phyloP scores from a whole-genome alignment of 306 rosid genomes.

The Prunus mume region DNA sequence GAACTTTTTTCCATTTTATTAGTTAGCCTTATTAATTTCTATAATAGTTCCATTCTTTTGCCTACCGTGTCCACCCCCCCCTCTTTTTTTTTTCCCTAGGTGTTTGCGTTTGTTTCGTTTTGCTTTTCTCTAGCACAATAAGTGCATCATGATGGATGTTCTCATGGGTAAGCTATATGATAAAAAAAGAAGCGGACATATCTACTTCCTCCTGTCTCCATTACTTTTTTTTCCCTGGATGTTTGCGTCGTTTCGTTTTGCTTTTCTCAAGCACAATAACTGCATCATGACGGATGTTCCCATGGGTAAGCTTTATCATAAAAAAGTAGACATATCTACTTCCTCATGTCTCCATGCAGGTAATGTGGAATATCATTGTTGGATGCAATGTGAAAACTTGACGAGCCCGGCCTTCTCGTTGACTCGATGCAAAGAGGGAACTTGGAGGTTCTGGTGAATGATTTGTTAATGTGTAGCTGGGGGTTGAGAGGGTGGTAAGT shows the following conservation, averaged over 20 bases:
- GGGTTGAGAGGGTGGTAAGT: background rate
- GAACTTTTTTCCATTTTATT: constrained; percentile 30
- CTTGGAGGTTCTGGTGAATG: background rate
- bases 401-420: background rate
- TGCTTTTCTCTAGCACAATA: background rate
- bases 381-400: constrained; percentile 3
- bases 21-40: constrained; percentile 9
- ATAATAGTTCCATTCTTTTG: constrained; percentile 19
- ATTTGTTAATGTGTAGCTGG: background rate
- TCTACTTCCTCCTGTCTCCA: constrained; percentile 1
- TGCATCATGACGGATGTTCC: background rate
- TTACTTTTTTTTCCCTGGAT: background rate
- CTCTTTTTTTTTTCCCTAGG: background rate
- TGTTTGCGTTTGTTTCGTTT: background rate
- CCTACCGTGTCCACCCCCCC: background rate
- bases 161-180: background rate
- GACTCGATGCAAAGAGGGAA: background rate
- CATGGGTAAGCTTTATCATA: background rate
- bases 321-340: background rate
- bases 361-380: background rate
- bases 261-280: background rate
- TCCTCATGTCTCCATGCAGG: constrained; percentile 10
- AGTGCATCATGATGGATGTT: background rate
- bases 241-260: background rate
- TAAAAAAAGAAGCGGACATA: background rate